Conservation (phyloP, 1,139 yeast species). For the Taiozyma sp. region DNA sequence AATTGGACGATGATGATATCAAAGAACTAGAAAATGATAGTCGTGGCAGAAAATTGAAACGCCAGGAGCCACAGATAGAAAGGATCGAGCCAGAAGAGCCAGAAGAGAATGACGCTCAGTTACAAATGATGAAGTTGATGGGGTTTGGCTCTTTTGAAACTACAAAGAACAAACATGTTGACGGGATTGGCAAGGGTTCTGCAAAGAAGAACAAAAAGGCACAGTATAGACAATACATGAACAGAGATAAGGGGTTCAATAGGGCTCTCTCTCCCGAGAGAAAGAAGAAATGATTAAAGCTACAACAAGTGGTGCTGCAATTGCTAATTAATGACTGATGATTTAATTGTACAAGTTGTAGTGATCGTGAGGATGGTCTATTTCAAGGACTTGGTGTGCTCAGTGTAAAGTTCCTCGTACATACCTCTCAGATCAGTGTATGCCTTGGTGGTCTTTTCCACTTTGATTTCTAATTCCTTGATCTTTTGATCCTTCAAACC, state of each 20-base stretch:
- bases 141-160: slow-evolving; percentile 60
- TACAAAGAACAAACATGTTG: slow-evolving; percentile 55
- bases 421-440: slow-evolving; percentile 54
- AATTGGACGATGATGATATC: background rate
- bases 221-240: slow-evolving; percentile 65
- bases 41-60: background rate
- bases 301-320: background rate
- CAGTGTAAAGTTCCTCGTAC: slow-evolving; percentile 55
- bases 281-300: slow-evolving; percentile 2
- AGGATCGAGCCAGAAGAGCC: slow-evolving; percentile 7
- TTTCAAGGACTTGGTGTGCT: slow-evolving; percentile 36
- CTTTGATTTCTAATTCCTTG: slow-evolving; percentile 39
- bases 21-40: background rate
- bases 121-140: slow-evolving; percentile 42
- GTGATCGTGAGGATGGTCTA: background rate
- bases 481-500: slow-evolving; percentile 24
- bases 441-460: slow-evolving; percentile 49
- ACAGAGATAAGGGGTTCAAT: slow-evolving; percentile 57
- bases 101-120: slow-evolving; percentile 10
- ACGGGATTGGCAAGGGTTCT: slow-evolving; percentile 46
- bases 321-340: background rate
- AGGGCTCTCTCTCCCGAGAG: slow-evolving; percentile 51
- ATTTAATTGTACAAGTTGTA: background rate
- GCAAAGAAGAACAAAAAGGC: slow-evolving; percentile 39
- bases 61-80: slow-evolving; percentile 1